Evolutionary conservation across 495 filamentous ascomycete species (phyloP), one percentile per base, ranked within the genome.

Genomic region (Pyronema domesticum): DNA sequence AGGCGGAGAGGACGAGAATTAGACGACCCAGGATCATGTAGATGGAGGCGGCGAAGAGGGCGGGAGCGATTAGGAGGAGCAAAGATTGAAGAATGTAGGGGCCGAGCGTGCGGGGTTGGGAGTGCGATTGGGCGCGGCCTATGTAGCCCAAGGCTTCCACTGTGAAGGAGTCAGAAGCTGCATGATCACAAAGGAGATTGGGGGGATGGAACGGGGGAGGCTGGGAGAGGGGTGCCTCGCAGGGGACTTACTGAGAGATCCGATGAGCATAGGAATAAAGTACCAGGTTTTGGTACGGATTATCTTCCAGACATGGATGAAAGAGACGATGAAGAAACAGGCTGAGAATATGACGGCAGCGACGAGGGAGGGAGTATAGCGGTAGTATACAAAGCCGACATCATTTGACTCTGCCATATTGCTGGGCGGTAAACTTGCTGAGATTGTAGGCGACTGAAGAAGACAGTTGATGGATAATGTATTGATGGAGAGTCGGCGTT

Each of bases 81-180:
- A 70, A 55, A 14, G 66, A 68, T 60, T 77, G 73, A 51, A 71
- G 68, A 30, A 74, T 61, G 55, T 74, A 80, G 0, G 72, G 70
- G 8, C 65, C 61, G 3, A 64, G 34, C 17, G 73, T 67, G 0
- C 34, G 19, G 10, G 62, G 58, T 46, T 74, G 55, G 18, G 52
- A 47, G 11, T 67, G 60, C 3, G 71, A 69, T 9, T 71, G 46
- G 6, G 69, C 58, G 23, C 79, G 74, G 39, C 71, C 76, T 37
- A 75, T 61, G 57, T 81, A 81, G n/a, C 79, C 79, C 7, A 77
- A 60, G 0, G 73, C 58, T 62, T 83, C 77, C 65, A 79, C 75
- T 79, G 23, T 33, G 40, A 44, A 35, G 1, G 35, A 42, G 39
- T 58, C 18, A 51, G 49, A 3, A 13, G 17, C 9, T 0, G 5